phyloP scores from a whole-genome alignment of 2,329 filamentous ascomycete genomes.

The Clathrospora elynae region DNA sequence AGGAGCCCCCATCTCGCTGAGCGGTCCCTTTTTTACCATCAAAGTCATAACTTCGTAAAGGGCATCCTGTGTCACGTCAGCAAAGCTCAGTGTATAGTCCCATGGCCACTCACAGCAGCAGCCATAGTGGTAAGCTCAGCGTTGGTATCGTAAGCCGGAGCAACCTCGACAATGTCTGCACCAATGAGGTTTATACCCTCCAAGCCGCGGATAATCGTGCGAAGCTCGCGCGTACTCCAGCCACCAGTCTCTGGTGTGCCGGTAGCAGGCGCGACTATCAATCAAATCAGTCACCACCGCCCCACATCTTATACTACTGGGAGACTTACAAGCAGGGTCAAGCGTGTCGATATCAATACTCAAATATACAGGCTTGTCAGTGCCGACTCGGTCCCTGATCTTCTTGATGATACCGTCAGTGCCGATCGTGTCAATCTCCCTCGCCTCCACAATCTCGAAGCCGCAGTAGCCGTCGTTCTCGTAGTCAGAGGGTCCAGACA shows the following conservation, averaged over 20 bases:
- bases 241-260: slow-evolving; percentile 78
- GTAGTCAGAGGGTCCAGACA: slow-evolving; percentile 79
- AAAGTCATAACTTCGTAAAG: slow-evolving; percentile 80
- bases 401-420: slow-evolving; percentile 76
- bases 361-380: slow-evolving; percentile 75
- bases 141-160: slow-evolving; percentile 72
- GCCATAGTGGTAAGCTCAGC: slow-evolving; percentile 76
- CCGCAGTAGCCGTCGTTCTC: slow-evolving; percentile 85
- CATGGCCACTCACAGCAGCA: slow-evolving; percentile 57
- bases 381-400: slow-evolving; percentile 76
- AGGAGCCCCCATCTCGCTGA: slow-evolving; percentile 57
- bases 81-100: not conserved
- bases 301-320: no score
- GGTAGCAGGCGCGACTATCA: slow-evolving; percentile 69
- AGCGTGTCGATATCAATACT: slow-evolving; percentile 87
- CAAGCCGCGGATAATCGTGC: slow-evolving; percentile 71
- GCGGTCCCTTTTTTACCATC: slow-evolving; percentile 78
- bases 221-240: slow-evolving; percentile 74
- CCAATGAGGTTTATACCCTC: slow-evolving; percentile 72
- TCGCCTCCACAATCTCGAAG: slow-evolving; percentile 79
- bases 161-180: slow-evolving; percentile 75
- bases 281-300: slow-evolving; percentile 15
- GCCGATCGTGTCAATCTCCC: slow-evolving; percentile 71
- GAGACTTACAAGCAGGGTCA: slow-evolving; percentile 73
- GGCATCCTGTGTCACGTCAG: slow-evolving; percentile 52